Evolutionary conservation across 2,329 filamentous ascomycete species (phyloP), one percentile per base, ranked within the genome.

Genomic region (Pseudogymnoascus sp.): DNA sequence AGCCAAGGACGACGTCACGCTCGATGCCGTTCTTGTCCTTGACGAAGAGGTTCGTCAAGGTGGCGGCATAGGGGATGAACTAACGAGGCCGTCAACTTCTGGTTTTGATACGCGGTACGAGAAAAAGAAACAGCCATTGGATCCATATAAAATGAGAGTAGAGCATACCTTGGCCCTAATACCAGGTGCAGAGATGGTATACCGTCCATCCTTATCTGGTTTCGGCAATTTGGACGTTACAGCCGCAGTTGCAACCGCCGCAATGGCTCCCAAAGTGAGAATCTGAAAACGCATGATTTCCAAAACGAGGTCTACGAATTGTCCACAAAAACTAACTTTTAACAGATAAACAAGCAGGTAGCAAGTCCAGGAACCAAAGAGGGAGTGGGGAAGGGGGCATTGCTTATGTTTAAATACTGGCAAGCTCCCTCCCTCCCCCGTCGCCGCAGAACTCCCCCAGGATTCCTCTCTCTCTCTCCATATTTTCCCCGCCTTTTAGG

Each of bases 1-100:
- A 87, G 7, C 85, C 85, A 8, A 88, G 78, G 1, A 88, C 84
- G 37, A 88, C 80, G 66, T 88, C 85, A 61, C 86, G 80, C 69
- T 85, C 81, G 19, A 83, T 76, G 63, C 85, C 85, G 63, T 84
- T 78, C 69, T 84, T 84, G 73, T 87, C 85, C 66, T 82, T 82
- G 69, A 88, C 81, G 73, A 83, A 87, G 21, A 88, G 77, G 71
- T 87, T 87, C 57, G 83, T 82, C 67, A 88, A 78, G 43, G 80
- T 82, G 5, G 85, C 85, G 63, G 84, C 85, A 71, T 87, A 85
- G 1, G 82, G 80, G 65, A 73, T 54, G 48, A 85, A 77, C 74
- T 77, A 60, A 80, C 21, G 73, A 67, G 13, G 73, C 14, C 2
- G 37, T 61, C 25, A 54, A 14, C 31, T 31, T 54, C n/a, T 11